phyloP scores from a whole-genome alignment of 208 protist genomes.

The Trypanosoma scelopori region DNA sequence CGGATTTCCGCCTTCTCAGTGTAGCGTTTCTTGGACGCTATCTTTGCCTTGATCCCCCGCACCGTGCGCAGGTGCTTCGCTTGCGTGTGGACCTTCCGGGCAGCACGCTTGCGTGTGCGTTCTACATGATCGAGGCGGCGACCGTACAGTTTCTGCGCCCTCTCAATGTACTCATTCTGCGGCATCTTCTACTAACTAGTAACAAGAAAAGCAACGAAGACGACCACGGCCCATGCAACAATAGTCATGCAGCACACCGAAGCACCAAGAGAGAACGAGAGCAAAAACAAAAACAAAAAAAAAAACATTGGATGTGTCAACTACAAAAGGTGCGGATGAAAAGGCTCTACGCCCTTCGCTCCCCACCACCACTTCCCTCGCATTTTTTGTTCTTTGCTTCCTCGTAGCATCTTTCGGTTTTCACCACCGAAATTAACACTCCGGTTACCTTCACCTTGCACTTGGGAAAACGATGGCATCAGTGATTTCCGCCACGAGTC shows the following conservation, averaged over 20 bases:
- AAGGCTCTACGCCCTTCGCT: no score
- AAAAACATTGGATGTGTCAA: no score
- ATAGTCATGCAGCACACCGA: conserved; percentile 24
- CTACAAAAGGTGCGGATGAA: no score
- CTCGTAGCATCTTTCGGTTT: not conserved
- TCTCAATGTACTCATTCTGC: conserved; percentile 99
- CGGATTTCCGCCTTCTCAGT: conserved; percentile 99
- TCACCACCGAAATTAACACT: not conserved
- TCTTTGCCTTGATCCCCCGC: conserved; percentile 98
- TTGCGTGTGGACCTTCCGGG: conserved; percentile 94
- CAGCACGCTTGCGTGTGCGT: conserved; percentile 97
- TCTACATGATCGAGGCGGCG: conserved; percentile 98
- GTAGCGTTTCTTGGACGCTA: conserved; percentile 98
- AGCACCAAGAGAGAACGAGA: conserved; percentile 17
- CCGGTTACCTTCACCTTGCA: not conserved
- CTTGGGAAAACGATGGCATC: conserved; percentile 65
- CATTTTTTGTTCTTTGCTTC: not conserved
- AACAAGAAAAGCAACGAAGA: not conserved
- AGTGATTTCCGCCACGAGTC: conserved; percentile 54
- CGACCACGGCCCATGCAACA: conserved; percentile 15
- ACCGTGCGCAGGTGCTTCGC: conserved; percentile 95
- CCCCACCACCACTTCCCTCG: not conserved
- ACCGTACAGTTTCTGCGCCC: conserved; percentile 97
- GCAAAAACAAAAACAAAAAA: conserved; percentile 13
- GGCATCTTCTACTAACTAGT: conserved; percentile 73